phyloP scores from a whole-genome alignment of 2,329 filamentous ascomycete genomes.

The Botryotinia globosa region DNA sequence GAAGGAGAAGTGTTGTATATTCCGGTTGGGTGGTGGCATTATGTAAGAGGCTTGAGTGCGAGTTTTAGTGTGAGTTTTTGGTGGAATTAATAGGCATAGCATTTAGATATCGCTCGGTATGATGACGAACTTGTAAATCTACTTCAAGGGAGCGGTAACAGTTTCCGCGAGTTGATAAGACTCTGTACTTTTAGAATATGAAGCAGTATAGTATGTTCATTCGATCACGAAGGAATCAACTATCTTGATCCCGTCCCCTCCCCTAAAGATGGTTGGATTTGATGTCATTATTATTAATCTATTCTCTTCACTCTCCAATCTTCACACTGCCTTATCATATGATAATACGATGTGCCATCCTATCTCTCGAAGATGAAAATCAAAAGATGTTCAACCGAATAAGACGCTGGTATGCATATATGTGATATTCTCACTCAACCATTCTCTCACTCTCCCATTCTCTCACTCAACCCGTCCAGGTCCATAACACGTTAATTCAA shows the following conservation, averaged over 20 bases:
- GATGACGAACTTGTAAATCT: neutral
- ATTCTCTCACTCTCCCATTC: neutral
- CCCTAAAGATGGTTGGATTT: neutral
- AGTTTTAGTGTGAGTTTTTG: slow-evolving; percentile 97
- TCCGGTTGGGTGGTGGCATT: slow-evolving; percentile 97
- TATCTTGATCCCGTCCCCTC: neutral
- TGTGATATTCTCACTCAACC: neutral
- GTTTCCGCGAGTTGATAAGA: neutral
- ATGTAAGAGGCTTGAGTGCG: slow-evolving; percentile 77
- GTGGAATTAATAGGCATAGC: slow-evolving; percentile 61
- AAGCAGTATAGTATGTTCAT: neutral
- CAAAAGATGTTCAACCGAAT: neutral
- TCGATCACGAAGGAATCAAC: neutral
- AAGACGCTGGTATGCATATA: neutral
- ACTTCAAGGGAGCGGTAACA: neutral
- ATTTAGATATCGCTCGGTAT: neutral
- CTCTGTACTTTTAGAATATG: accelerated
- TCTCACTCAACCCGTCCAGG: neutral
- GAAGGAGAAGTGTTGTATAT: slow-evolving; percentile 87
- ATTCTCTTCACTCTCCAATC: neutral
- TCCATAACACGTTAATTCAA: neutral
- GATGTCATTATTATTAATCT: neutral
- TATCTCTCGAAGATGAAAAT: neutral
- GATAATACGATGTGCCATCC: neutral
- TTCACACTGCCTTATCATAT: neutral